Evolutionary conservation across 768 basidiomycete species (phyloP).

Genomic region (Suillus cothurnatus): DNA sequence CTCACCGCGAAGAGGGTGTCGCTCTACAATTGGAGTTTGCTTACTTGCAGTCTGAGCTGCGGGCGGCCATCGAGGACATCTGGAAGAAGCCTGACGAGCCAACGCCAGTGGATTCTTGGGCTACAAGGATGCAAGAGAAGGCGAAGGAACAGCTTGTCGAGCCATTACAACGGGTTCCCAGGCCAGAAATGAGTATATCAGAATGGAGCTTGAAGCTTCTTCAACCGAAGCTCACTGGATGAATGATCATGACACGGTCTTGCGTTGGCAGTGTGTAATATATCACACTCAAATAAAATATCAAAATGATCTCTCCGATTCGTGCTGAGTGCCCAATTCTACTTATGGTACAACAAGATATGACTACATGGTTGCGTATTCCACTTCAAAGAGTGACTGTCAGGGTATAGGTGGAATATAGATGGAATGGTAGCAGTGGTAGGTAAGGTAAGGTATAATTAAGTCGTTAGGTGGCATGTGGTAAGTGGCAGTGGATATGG

Average conservation of each 20-base stretch:
- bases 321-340: not conserved
- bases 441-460: constrained; percentile 11
- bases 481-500: constrained; percentile 4
- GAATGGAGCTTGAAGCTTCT: constrained; percentile 30
- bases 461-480: constrained; percentile 6
- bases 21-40: constrained; percentile 62
- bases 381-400: not conserved
- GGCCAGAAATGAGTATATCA: constrained; percentile 39
- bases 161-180: constrained; percentile 54
- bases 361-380: not conserved
- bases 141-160: constrained; percentile 50
- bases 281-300: not conserved
- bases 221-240: not conserved
- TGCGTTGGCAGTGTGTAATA: not conserved
- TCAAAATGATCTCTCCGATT: not conserved
- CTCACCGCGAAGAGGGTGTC: constrained; percentile 68
- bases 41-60: constrained; percentile 59
- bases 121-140: constrained; percentile 53
- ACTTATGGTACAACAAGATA: constrained; percentile 6
- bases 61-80: constrained; percentile 59
- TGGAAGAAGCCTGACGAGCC: constrained; percentile 53
- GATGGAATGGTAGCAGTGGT: constrained; percentile 1
- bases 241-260: not conserved
- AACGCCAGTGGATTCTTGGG: constrained; percentile 46
- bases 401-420: constrained; percentile 6